These are phyloP conservation scores for Ceratobasidium sp. DNA, from an alignment of 1,284 basidiomycete genomes.

Conservation along the genomic window DNA sequence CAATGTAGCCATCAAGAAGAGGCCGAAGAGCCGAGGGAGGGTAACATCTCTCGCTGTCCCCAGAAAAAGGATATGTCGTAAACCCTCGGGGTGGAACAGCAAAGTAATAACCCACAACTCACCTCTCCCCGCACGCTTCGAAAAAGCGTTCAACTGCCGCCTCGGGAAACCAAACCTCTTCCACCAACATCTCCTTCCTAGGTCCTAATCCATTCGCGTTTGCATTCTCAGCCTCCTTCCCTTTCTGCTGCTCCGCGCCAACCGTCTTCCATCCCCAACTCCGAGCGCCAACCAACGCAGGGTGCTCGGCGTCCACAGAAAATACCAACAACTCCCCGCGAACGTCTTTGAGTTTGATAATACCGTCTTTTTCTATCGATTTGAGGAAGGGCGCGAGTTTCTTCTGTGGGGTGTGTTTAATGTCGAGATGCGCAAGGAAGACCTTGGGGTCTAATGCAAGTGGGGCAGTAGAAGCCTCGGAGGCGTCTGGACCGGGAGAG, in stretches of 20 bases:
- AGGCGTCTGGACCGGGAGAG: constrained; percentile 52
- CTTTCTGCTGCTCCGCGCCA: constrained; percentile 68
- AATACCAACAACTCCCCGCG: constrained; percentile 73
- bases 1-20: constrained; percentile 71
- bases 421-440: constrained; percentile 61
- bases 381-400: constrained; percentile 84
- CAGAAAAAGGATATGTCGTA: neutral
- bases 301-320: constrained; percentile 70
- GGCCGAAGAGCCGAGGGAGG: constrained; percentile 65
- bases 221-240: constrained; percentile 51
- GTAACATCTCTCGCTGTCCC: constrained; percentile 67
- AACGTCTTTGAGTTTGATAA: constrained; percentile 77
- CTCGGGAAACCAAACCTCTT: constrained; percentile 81
- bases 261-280: constrained; percentile 65
- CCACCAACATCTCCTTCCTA: constrained; percentile 57
- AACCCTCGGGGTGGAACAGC: constrained; percentile 20
- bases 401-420: constrained; percentile 80
- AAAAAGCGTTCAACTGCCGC: constrained; percentile 68
- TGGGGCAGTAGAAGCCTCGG: constrained; percentile 56
- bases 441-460: constrained; percentile 48
- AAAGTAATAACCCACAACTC: constrained; percentile 56
- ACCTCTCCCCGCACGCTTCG: constrained; percentile 63
- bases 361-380: constrained; percentile 71
- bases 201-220: constrained; percentile 59
- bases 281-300: constrained; percentile 64